A percentile compares a stretch with the other conserved stretches of the same genome.
phyloP scores from a whole-genome alignment of 306 rosid genomes.

The Fagus sylvatica region DNA sequence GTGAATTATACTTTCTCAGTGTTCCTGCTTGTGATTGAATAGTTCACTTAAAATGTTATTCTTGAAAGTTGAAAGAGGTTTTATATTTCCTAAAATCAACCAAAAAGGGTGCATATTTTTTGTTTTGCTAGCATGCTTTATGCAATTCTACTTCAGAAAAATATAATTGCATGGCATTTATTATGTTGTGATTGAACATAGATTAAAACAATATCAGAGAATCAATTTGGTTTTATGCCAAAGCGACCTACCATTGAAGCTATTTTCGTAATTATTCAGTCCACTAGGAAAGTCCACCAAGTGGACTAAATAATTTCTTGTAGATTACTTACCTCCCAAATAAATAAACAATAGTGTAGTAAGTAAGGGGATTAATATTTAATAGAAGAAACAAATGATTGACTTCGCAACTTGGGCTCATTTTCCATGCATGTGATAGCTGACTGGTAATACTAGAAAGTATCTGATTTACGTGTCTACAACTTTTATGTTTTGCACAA shows the following conservation, averaged over 20 bases:
- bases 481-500: constrained; percentile 5
- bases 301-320: no score
- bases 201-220: no score
- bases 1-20: constrained; percentile 2
- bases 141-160: neutral
- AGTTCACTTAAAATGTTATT: neutral
- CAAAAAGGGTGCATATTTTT: neutral
- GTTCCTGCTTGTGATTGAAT: constrained; percentile 6
- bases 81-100: neutral
- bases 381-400: neutral
- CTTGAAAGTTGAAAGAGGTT: neutral
- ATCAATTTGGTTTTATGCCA: no score
- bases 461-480: neutral
- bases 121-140: neutral
- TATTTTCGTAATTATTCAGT: no score
- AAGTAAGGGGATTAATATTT: neutral
- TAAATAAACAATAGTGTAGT: no score
- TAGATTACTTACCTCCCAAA: no score
- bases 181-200: neutral
- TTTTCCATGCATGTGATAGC: neutral
- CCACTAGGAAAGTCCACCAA: no score
- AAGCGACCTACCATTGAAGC: no score
- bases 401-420: neutral
- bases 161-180: neutral
- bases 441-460: neutral